Evolutionary conservation across 305 asterid genomes (phyloP).

Genomic region (Nicotiana rustica): DNA sequence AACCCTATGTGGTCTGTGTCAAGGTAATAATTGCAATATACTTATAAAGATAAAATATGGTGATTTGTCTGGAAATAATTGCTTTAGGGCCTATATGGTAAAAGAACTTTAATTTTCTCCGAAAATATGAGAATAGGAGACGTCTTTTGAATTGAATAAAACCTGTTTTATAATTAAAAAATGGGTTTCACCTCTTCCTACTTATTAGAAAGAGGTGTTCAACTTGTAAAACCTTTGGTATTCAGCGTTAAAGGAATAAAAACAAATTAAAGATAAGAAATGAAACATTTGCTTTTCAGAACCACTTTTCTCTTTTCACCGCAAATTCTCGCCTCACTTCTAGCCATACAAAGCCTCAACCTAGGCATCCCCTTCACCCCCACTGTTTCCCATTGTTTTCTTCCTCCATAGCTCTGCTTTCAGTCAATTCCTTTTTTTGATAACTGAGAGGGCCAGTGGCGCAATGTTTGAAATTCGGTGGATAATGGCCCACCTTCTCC

Average conservation of each 20-base stretch:
- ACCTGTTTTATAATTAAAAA: not conserved
- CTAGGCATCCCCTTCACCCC: not conserved
- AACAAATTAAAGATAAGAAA: not conserved
- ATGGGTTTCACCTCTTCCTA: not conserved
- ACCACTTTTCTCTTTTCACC: not conserved
- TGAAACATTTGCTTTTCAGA: not conserved
- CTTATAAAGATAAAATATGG: not conserved
- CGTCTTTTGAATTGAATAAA: not conserved
- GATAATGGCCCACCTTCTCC: too few species aligned
- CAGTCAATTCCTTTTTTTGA: too few species aligned
- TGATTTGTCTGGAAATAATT: constrained; percentile 6
- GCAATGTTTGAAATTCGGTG: too few species aligned
- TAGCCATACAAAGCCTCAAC: not conserved
- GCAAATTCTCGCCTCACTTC: not conserved
- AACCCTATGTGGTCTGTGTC: constrained; percentile 65
- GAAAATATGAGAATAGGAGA: too few species aligned
- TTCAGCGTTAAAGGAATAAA: not conserved
- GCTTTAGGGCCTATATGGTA: constrained; percentile 17
- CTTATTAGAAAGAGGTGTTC: not conserved
- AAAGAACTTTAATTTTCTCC: not conserved
- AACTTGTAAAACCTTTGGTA: not conserved
- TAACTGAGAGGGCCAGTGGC: too few species aligned
- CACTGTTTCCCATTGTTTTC: not conserved
- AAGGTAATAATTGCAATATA: constrained; percentile 47
- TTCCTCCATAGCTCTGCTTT: not conserved